Percentiles rank a stretch among this genome's conserved stretches.
Evolutionary conservation across 768 basidiomycete genomes (phyloP).

Genomic region (Lyophyllum decastes): DNA sequence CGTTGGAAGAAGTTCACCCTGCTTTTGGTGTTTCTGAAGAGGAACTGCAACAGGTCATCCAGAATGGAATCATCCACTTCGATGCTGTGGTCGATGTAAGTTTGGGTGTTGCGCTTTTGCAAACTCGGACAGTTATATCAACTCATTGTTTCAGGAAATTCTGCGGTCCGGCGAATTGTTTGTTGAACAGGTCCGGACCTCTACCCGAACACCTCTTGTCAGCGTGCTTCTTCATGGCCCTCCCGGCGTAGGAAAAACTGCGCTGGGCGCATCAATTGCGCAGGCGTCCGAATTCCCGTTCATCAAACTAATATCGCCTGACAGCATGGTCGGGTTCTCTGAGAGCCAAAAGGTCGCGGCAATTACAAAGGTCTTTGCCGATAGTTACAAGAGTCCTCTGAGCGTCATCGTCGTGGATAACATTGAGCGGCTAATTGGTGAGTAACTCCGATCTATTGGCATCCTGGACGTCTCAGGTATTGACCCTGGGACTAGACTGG

Average conservation of each 20-base stretch:
- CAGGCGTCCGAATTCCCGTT: constrained; percentile 94
- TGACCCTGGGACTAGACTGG: constrained; percentile 66
- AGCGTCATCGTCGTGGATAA: constrained; percentile 97
- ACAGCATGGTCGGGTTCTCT: constrained; percentile 95
- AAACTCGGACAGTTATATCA: background rate
- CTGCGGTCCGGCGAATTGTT: constrained; percentile 85
- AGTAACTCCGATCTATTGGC: constrained; percentile 21
- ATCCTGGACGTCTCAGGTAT: background rate
- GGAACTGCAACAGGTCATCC: constrained; percentile 88
- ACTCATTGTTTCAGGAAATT: constrained; percentile 60
- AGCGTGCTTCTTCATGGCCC: constrained; percentile 88
- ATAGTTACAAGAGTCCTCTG: constrained; percentile 96
- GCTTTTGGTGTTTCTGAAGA: constrained; percentile 98
- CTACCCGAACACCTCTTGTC: constrained; percentile 89
- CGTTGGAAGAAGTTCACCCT: constrained; percentile 92
- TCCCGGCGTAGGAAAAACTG: constrained; percentile 92
- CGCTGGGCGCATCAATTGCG: constrained; percentile 91
- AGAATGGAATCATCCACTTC: constrained; percentile 96
- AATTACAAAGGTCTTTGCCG: constrained; percentile 90
- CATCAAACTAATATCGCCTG: constrained; percentile 95
- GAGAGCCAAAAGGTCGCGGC: constrained; percentile 90
- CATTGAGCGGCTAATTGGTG: constrained; percentile 90
- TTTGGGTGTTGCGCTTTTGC: constrained; percentile 11
- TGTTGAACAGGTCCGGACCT: constrained; percentile 91
- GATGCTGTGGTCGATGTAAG: constrained; percentile 74